phyloP scores from a whole-genome alignment of 768 basidiomycete species.

The Boletus speciosus region DNA sequence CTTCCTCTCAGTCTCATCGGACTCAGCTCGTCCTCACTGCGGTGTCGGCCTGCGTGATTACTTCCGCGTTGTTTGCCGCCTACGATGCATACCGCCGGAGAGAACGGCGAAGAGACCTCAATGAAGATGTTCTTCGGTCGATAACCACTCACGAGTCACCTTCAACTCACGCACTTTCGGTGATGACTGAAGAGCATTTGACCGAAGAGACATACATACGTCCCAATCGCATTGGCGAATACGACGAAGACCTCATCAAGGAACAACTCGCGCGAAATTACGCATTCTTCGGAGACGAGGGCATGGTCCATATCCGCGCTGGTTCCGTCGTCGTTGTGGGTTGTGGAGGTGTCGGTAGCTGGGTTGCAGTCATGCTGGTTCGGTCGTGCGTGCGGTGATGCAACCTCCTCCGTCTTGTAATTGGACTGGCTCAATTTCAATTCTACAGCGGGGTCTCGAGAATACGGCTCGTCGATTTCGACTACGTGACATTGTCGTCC shows the following conservation, averaged over 20 bases:
- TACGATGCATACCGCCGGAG: conserved; percentile 50
- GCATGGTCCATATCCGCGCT: conserved; percentile 73
- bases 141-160: conserved; percentile 30
- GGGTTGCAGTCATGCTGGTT: conserved; percentile 91
- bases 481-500: conserved; percentile 92
- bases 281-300: conserved; percentile 88
- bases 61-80: conserved; percentile 55
- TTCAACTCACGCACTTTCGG: not conserved
- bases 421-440: not conserved
- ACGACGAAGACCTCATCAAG: conserved; percentile 76
- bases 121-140: conserved; percentile 54
- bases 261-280: conserved; percentile 95
- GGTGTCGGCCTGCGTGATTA: conserved; percentile 58
- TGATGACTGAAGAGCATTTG: conserved; percentile 1
- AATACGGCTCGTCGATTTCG: conserved; percentile 88
- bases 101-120: conserved; percentile 51
- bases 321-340: conserved; percentile 86
- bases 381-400: conserved; percentile 62
- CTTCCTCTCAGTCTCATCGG: conserved; percentile 46
- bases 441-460: conserved; percentile 62
- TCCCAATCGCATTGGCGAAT: conserved; percentile 31
- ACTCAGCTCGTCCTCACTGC: conserved; percentile 65
- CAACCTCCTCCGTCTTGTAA: not conserved
- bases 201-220: conserved; percentile 17
- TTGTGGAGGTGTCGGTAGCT: conserved; percentile 95